Evolutionary conservation across 1,139 yeast genomes (phyloP).

Genomic region (Ogataea hybrid): DNA sequence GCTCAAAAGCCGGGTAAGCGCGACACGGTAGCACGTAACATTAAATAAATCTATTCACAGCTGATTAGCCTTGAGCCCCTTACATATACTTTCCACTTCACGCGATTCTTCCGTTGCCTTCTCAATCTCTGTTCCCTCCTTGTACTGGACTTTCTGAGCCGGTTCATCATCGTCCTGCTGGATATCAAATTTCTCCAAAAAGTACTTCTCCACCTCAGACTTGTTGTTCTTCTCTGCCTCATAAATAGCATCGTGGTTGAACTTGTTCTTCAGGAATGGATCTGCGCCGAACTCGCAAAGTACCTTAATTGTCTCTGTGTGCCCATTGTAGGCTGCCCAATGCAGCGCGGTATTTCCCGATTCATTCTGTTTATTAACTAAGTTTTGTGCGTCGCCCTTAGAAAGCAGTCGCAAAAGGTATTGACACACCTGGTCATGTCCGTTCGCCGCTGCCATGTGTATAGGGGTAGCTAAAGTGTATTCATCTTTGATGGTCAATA

Average conservation of each 20-base stretch:
- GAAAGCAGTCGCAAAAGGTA: slow-evolving; percentile 53
- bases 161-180: slow-evolving; percentile 52
- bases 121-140: slow-evolving; percentile 43
- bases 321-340: slow-evolving; percentile 94
- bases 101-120: slow-evolving; percentile 13
- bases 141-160: slow-evolving; percentile 47
- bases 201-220: slow-evolving; percentile 67
- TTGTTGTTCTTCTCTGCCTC: slow-evolving; percentile 81
- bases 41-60: slow-evolving; percentile 9
- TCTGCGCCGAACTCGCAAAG: slow-evolving; percentile 80
- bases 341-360: slow-evolving; percentile 92
- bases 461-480: slow-evolving; percentile 69
- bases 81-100: slow-evolving; percentile 17
- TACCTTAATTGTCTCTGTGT: slow-evolving; percentile 63
- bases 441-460: slow-evolving; percentile 96
- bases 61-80: slow-evolving; percentile 19
- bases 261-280: slow-evolving; percentile 70
- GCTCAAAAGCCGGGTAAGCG: slow-evolving; percentile 5
- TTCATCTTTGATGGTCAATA: slow-evolving; percentile 59
- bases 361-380: slow-evolving; percentile 61
- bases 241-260: slow-evolving; percentile 79
- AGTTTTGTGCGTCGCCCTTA: slow-evolving; percentile 42
- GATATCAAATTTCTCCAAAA: slow-evolving; percentile 67
- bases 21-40: slow-evolving; percentile 5
- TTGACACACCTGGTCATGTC: slow-evolving; percentile 69